Evolutionary conservation across 1,284 basidiomycete genomes (phyloP).

Genomic region (Pseudozyma sp.): DNA sequence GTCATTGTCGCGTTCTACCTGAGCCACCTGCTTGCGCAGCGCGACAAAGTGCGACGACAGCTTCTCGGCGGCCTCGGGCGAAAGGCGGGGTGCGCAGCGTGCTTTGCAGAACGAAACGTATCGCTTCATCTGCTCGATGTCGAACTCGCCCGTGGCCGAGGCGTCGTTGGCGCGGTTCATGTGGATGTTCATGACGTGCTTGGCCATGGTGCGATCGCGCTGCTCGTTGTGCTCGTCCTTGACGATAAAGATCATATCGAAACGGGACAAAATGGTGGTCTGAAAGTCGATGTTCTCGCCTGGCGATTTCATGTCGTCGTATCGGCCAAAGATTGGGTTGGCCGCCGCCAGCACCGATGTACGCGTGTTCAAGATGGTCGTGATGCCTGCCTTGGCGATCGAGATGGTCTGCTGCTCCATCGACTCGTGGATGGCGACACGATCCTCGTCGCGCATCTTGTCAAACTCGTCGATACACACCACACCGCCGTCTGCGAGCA

Average conservation of each 20-base stretch:
- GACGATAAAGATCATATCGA: constrained; percentile 99
- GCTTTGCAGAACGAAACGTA: constrained; percentile 96
- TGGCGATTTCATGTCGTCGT: constrained; percentile 95
- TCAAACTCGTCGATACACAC: constrained; percentile 99
- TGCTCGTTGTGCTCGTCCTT: constrained; percentile 97
- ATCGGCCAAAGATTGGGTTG: constrained; percentile 97
- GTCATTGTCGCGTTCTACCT: constrained; percentile 95
- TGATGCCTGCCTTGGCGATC: constrained; percentile 99
- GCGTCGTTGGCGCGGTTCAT: constrained; percentile 84
- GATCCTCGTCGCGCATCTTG: constrained; percentile 99
- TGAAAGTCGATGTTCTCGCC: constrained; percentile 99
- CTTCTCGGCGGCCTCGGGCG: constrained; percentile 93
- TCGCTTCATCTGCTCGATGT: constrained; percentile 97
- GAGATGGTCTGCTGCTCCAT: constrained; percentile 99
- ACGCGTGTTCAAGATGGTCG: constrained; percentile 94
- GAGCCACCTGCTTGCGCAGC: constrained; percentile 92
- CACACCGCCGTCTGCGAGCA: constrained; percentile 96
- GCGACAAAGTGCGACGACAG: constrained; percentile 96
- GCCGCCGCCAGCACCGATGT: constrained; percentile 97
- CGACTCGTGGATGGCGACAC: constrained; percentile 98
- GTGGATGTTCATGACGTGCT: constrained; percentile 98
- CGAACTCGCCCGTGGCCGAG: constrained; percentile 83
- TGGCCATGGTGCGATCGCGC: constrained; percentile 92
- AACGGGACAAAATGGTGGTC: constrained; percentile 96
- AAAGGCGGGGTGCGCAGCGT: constrained; percentile 94